Evolutionary conservation across 164 flowering plant genomes (phyloP), one percentile per base, ranked within the genome.

Genomic region (Nymphaea thermarum): DNA sequence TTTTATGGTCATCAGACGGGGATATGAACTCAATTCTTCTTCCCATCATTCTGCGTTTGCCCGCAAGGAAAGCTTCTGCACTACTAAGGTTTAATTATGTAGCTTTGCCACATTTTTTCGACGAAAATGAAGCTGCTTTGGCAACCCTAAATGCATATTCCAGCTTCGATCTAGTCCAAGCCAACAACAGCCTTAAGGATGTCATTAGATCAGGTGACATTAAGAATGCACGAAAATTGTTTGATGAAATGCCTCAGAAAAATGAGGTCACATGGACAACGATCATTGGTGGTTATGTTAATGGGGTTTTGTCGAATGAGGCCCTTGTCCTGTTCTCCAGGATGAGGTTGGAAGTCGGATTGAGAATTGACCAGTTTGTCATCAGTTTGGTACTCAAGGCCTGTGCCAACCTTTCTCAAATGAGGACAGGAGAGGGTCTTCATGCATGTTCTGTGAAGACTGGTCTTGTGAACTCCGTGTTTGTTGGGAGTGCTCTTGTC

Each of bases 261-360:
- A 95, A 92, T 68, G 90, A 76, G 67, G 70, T 88, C 67, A 73
- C 96, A 1, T 92, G 93, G 95, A 87, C 96, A 8, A 82, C 80
- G 2, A 68, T 92, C 57, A 87, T 92, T 10, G 77, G 88, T 43
- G 95, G 91, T 16, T 88, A 88, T 69, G 82, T 87, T 25, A 81
- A 65, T 41, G 78, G 74, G 41, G 78, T 75, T 5, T 68, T 82
- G 66, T 72, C 77, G 12, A 67, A 64, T 2, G 85, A 84, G 73
- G 94, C 92, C 0, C 76, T 88, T 71, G 2, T 41, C 53, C 77
- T 91, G 81, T 91, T 87, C 69, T 79, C 80, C 3, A 47, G 43
- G 1, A 79, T 87, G 88, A 75, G 90, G 86, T 73, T 73, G 36
- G 81, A 77, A 10, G 72, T 78, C 5, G 70, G 61, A 10, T 43